Base-by-base conservation (phyloP, 108 stramenopile species). In the Skeletonema grethae region DNA sequence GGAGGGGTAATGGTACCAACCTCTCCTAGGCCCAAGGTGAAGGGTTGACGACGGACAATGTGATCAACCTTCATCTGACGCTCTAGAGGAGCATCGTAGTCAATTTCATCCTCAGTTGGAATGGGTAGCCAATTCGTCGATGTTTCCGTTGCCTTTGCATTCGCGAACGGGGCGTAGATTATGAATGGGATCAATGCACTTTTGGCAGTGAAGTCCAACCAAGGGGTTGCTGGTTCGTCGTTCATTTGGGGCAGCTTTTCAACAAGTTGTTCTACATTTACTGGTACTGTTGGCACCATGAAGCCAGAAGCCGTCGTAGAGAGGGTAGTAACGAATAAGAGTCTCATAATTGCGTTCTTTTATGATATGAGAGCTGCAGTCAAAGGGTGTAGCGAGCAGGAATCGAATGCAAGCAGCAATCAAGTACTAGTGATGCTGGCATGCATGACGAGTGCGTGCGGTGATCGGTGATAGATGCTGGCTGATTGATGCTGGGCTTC, bases 31-130 rank as follows among this genome's bases (percentile, higher is more conserved):
- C 50, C 50, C 22, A 53, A 5, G 7, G 50, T 53, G 22, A 53
- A 53, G 18, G 50, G 50, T 53, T 53, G 50, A 53, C 50, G 50
- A 20, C 50, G 18, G n/a, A 53, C 50, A 22, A 53, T 53, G 7
- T 53, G 50, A 53, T 22, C 22, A 9, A 53, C 50, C 22, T 53
- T 53, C 4, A 53, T 20, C 22, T 53, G 50, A 53, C 50, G 50
- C 2, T 53, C 50, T 53, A 53, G 2, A 9, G 50, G 50, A 24
- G 50, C 50, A 24, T 53, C 50, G 7, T 24, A 53, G 22, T 53
- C 50, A 53, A 53, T 53, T 4, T 53, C 50, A 53, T 53, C 50
- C 2, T 53, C 50, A 7, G 8, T 24, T 53, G 50, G 50, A 6
- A 9, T 53, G 7, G 22, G 41, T n/a, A n/a, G 41, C 5, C 41